phyloP scores from a whole-genome alignment of 495 filamentous ascomycete species.

The Talaromyces nanjingensis region DNA sequence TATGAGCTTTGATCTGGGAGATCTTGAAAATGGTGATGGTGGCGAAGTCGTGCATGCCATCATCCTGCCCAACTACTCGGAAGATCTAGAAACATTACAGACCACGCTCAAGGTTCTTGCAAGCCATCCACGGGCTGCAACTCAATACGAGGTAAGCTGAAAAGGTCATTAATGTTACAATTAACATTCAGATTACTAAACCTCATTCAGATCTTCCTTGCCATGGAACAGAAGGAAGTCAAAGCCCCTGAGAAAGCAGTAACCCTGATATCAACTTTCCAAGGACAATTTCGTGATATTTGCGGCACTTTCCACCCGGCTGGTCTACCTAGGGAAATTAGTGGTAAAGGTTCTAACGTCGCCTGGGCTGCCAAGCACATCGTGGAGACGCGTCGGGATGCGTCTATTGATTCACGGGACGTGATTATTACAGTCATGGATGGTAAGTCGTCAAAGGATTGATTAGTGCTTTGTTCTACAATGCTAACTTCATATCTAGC shows the following conservation, averaged over 20 bases:
- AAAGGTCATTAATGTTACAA: conserved; percentile 12
- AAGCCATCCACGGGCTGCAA: conserved; percentile 53
- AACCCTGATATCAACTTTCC: conserved; percentile 45
- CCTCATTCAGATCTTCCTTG: conserved; percentile 51
- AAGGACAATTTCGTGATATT: conserved; percentile 53
- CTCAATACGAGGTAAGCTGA: conserved; percentile 55
- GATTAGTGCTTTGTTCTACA: conserved; percentile 6
- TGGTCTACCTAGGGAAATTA: conserved; percentile 54
- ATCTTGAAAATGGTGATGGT: conserved; percentile 11
- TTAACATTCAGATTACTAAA: conserved; percentile 10
- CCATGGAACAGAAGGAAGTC: conserved; percentile 60
- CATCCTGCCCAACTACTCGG: conserved; percentile 63
- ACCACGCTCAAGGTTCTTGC: conserved; percentile 61
- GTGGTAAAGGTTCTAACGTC: conserved; percentile 63
- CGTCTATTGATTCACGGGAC: conserved; percentile 38
- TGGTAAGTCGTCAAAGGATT: conserved; percentile 35
- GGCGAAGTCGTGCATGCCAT: conserved; percentile 52
- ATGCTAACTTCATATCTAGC: conserved; percentile 31
- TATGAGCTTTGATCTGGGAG: not conserved
- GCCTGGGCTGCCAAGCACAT: conserved; percentile 58
- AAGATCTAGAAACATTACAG: conserved; percentile 55
- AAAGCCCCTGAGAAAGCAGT: conserved; percentile 47
- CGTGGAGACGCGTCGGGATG: conserved; percentile 44
- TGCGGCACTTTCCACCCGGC: conserved; percentile 54
- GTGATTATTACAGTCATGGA: conserved; percentile 65